Conservation (phyloP, 2,329 filamentous ascomycete species). For the Zymoseptoria pseudotritici region DNA sequence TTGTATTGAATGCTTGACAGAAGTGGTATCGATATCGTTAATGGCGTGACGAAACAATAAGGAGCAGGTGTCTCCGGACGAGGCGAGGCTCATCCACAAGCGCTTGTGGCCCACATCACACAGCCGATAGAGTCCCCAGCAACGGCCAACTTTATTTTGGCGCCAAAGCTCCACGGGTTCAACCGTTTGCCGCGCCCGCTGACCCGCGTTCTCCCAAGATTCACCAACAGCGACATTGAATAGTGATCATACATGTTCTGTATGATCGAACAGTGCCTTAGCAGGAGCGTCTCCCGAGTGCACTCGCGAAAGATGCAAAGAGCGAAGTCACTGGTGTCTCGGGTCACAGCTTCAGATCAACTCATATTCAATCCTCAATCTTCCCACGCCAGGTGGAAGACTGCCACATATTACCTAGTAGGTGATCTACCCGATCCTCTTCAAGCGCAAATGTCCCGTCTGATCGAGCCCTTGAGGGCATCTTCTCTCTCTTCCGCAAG, state of each 20-base stretch:
- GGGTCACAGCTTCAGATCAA: neutral
- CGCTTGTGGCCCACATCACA: neutral
- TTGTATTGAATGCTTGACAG: neutral
- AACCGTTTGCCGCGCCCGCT: no score
- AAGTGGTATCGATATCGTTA: neutral
- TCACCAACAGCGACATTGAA: no score
- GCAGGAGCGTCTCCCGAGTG: neutral
- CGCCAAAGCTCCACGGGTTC: neutral
- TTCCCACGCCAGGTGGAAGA: neutral
- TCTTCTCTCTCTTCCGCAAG: neutral
- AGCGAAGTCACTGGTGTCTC: neutral
- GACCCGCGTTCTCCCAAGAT: no score
- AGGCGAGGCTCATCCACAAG: neutral
- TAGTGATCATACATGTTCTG: no score
- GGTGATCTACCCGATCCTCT: neutral
- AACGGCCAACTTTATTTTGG: neutral
- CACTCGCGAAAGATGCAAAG: neutral
- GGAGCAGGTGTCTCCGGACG: neutral
- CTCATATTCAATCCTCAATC: neutral
- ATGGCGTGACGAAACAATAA: neutral
- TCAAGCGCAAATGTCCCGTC: neutral
- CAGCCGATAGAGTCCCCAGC: no score
- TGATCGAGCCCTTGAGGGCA: neutral
- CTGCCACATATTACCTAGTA: neutral
- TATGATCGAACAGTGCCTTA: no score